Base-by-base conservation (phyloP, 371 early-diverging fungal species). In the Catenaria anguillulae region DNA sequence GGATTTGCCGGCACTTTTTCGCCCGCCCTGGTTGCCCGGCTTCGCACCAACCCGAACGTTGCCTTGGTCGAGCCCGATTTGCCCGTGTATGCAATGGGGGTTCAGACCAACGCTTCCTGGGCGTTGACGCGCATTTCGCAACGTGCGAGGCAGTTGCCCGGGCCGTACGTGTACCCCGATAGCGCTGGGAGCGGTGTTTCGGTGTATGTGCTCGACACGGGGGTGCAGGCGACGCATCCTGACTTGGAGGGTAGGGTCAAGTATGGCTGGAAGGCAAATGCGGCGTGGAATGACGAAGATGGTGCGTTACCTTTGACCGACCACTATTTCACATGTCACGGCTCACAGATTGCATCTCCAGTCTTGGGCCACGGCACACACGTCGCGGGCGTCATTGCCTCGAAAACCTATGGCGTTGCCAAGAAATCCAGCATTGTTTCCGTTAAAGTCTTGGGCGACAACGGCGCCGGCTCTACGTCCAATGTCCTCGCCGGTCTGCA, bases 331-430 rank as follows among this genome's bases (percentile, higher is more conserved):
- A n/a, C n/a, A n/a, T n/a, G n/a, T n/a, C n/a, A n/a, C n/a, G n/a
- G n/a, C n/a, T n/a, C n/a, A n/a, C n/a, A n/a, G n/a, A n/a, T n/a
- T n/a, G n/a, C n/a, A n/a, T n/a, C n/a, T n/a, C n/a, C n/a, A n/a
- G n/a, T n/a, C n/a, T n/a, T n/a, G n/a, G 60, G 60, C 56, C 61
- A 61, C 31, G 61, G 61, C 43, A 52, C 61, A 15, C 17, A 6
- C 15, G 61, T 61, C 24, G 61, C 61, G 0, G 61, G 61, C 26
- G 70, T 78, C 15, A 72, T 82, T 34, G 86, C 73, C 33, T 82
- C 84, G 0, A 77, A 68, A 50, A 80, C 72, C 12, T 75, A 73
- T 65, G 90, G 88, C 26, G 78, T 88, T 17, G 84, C 87, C 43
- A 87, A 84, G 68, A 76, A 82, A 35, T 81, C 74, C 29, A 77